A percentile compares a stretch with the other conserved stretches of the same genome.
Evolutionary conservation across 176 grass and related monocot species (phyloP).

Genomic region (Oryza rufipogon): DNA sequence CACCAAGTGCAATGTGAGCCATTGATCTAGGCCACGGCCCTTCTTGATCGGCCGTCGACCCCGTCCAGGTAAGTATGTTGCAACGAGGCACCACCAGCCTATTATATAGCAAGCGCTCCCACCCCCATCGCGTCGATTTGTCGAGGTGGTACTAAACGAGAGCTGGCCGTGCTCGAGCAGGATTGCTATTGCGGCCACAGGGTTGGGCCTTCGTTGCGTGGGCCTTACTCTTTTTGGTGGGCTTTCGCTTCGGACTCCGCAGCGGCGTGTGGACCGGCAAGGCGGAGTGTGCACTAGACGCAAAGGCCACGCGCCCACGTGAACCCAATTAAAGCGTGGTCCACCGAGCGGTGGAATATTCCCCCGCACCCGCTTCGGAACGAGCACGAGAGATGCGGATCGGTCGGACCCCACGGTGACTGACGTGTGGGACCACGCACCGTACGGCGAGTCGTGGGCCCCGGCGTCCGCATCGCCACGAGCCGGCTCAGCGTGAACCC

Average conservation of each 20-base stretch:
- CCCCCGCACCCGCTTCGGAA: not conserved
- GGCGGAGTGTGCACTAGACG: not conserved
- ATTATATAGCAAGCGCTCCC: too few relatives aligned
- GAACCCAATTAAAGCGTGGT: not conserved
- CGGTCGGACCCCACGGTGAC: not conserved
- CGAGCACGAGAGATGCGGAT: not conserved
- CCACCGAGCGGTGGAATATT: not conserved
- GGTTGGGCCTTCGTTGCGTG: not conserved
- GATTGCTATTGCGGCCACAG: too few relatives aligned
- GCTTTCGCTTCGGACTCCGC: not conserved
- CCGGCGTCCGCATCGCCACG: not conserved
- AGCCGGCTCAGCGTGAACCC: not conserved
- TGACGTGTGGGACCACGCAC: not conserved
- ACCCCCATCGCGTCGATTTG: too few relatives aligned
- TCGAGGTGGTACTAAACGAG: too few relatives aligned
- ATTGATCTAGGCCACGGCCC: constrained; percentile 26
- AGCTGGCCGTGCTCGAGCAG: too few relatives aligned
- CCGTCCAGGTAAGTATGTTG: constrained; percentile 44
- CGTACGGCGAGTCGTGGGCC: not conserved
- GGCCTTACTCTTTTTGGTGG: not conserved
- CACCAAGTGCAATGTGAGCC: too few relatives aligned
- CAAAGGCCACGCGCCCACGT: not conserved
- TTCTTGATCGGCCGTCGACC: constrained; percentile 23
- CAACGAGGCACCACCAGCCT: accelerated
- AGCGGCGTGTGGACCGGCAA: not conserved